A percentile compares a stretch with the other conserved stretches of the same genome.
These are phyloP conservation scores for Multifurca ochricompacta DNA, from an alignment of 768 basidiomycete genomes.

Conservation along the genomic window DNA sequence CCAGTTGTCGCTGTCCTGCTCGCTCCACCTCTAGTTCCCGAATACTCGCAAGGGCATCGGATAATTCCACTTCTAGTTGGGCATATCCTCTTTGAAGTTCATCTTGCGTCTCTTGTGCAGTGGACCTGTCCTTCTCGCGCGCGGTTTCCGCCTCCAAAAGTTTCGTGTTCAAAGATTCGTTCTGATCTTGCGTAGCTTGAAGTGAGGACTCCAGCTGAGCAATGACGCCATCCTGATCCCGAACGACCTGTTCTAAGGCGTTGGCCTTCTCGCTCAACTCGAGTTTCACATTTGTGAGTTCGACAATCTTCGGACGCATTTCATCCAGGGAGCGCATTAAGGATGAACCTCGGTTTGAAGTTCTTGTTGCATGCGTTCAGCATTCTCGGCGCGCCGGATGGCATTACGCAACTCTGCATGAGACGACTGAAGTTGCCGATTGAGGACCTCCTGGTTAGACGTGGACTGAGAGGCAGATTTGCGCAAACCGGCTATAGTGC, in stretches of 20 bases:
- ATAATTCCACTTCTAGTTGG: slow-evolving; percentile 56
- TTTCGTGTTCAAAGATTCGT: slow-evolving; percentile 38
- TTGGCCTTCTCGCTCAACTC: slow-evolving; percentile 61
- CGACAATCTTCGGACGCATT: slow-evolving; percentile 78
- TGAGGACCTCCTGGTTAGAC: slow-evolving; percentile 43
- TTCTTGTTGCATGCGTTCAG: slow-evolving; percentile 61
- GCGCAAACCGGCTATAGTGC: slow-evolving; percentile 44
- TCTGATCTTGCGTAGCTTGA: slow-evolving; percentile 45
- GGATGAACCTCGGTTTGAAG: slow-evolving; percentile 72
- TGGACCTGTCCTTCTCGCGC: slow-evolving; percentile 45
- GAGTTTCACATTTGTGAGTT: slow-evolving; percentile 65
- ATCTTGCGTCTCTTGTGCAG: slow-evolving; percentile 41
- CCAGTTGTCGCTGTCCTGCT: slow-evolving; percentile 48
- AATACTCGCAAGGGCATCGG: slow-evolving; percentile 43
- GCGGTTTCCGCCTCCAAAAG: slow-evolving; percentile 38
- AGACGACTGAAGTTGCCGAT: slow-evolving; percentile 48
- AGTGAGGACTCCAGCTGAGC: slow-evolving; percentile 53
- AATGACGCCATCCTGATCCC: slow-evolving; percentile 49
- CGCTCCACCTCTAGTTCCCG: slow-evolving; percentile 60
- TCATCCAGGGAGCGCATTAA: slow-evolving; percentile 79
- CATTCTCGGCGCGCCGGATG: slow-evolving; percentile 62
- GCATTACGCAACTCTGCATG: slow-evolving; percentile 63
- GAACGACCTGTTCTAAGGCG: slow-evolving; percentile 44
- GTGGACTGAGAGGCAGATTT: slow-evolving; percentile 50
- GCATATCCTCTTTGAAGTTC: slow-evolving; percentile 58